Evolutionary conservation across 2,329 filamentous ascomycete species (phyloP), one percentile per base, ranked within the genome.

Genomic region (Rosellinia necatrix): DNA sequence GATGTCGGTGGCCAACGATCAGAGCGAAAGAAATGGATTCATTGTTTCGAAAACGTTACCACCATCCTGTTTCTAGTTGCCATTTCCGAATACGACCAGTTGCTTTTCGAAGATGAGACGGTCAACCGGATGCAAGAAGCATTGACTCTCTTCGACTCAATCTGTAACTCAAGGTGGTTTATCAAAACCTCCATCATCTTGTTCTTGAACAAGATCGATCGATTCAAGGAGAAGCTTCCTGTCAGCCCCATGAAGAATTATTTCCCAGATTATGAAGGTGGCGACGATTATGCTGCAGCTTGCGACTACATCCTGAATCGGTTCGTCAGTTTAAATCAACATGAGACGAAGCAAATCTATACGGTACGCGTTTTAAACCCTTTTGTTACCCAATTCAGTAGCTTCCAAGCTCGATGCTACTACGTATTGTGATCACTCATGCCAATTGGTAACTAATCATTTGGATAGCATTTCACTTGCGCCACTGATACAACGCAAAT

Each of bases 311-410:
- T 99, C 70, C 85, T 99, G 61, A 97, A 97, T 83, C 87, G 94
- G 72, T 99, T 99, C 76, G 94, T 97, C 69, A 94, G 90, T 73
- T 81, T 99, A 73, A 99, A 99, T 80, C 94, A 97, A 78, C 93
- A 97, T 74, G 94, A 97, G 81, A 96, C 92, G 52, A 99, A 99
- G 83, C 94, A 99, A 76, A 97, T 99, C 75, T 99, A 99, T 82
- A 99, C 58, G 41, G 55, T 61, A 55, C 25, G 58, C 12, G 19
- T 19, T 12, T n/a, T 15, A 7, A 7, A 15, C 7, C 27, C 12
- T 30, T 22, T 2, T 22, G 1, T 13, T 19, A 21, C 6, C 13
- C 22, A 15, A 4, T 25, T 17, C 5, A n/a, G 15, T 10, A 21
- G 5, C 15, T 13, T 34, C 19, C 4, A 6, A n/a, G 10, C 22